Base-by-base conservation (phyloP, 164 flowering plant genomes). In the Dillenia turbinata region DNA sequence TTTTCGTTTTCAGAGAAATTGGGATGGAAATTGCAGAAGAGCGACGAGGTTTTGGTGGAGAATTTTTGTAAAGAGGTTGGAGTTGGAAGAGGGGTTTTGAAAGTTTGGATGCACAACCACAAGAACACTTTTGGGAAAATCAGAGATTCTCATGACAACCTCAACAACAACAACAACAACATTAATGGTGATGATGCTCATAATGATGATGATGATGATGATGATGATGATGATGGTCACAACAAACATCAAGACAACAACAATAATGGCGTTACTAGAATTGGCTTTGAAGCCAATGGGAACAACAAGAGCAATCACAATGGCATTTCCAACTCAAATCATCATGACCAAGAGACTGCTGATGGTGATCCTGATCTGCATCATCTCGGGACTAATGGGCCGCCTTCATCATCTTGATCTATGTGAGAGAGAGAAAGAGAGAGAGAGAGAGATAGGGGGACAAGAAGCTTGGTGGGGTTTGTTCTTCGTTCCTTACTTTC, bases 71-170 rank as follows among this genome's bases (percentile, higher is more conserved):
- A 68, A 49, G 90, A 85, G 62, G 54, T 86, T 72, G 90, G 94
- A 16, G 75, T 90, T 2, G 59, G 67, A 0, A 84, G 73, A 63
- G 66, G 76, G 0, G 89, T 90, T 8, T 62, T 90, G 58, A 90
- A 88, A 68, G 94, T 90, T 8, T 90, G 97, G 97, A 90, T 90
- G 92, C 94, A 86, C 51, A 90, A 90, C 67, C 79, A 90, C 75
- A 88, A 86, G 77, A 58, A 77, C 65, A 69, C 65, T 53, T 54
- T 79, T 49, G 75, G 66, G 22, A 81, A 74, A 75, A 71, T 49
- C 24, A 56, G 14, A 47, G 45, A 44, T 16, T 46, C 14, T 60
- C 49, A 59, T 8, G 16, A 9, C 40, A 49, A 61, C 19, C 51
- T 52, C 54, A 12, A 14, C 46, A 52, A 15, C 49, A 46, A 11